These are phyloP conservation scores for Colletotrichum sansevieriae DNA, from an alignment of 2,329 filamentous ascomycete species.

Conservation along the genomic window DNA sequence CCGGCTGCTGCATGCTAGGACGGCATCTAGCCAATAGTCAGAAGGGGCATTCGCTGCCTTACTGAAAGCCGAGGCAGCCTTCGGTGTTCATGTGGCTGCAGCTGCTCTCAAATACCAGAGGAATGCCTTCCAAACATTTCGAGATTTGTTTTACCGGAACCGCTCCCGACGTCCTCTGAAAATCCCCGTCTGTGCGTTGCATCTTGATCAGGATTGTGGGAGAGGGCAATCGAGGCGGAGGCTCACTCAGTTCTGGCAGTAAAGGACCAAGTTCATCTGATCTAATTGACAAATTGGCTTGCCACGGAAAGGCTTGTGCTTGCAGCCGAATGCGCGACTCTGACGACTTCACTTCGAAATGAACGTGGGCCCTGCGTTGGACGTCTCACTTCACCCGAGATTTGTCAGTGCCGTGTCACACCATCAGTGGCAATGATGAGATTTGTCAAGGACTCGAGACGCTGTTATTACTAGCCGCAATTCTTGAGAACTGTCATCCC, in stretches of 20 bases:
- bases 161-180: background rate
- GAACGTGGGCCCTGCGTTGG: conserved; percentile 18
- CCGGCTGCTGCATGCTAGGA: background rate
- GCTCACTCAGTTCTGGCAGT: conserved; percentile 9
- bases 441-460: conserved; percentile 26
- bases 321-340: conserved; percentile 9
- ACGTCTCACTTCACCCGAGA: conserved; percentile 1
- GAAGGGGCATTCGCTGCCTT: background rate
- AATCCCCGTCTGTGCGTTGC: conserved; percentile 18
- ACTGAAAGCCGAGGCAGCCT: conserved; percentile 16
- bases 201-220: background rate
- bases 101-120: conserved; percentile 1
- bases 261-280: conserved; percentile 25
- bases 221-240: background rate
- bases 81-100: background rate
- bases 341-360: background rate
- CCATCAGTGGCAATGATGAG: conserved; percentile 8
- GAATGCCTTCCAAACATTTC: conserved; percentile 32
- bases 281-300: conserved; percentile 30
- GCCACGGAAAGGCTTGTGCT: conserved; percentile 2
- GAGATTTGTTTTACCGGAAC: conserved; percentile 37
- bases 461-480: too few species aligned
- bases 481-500: too few species aligned
- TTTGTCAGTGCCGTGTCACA: conserved; percentile 30
- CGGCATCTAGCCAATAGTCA: background rate